Evolutionary conservation across 202 grass and related monocot species (phyloP).

Genomic region (Hordeum pubiflorum): DNA sequence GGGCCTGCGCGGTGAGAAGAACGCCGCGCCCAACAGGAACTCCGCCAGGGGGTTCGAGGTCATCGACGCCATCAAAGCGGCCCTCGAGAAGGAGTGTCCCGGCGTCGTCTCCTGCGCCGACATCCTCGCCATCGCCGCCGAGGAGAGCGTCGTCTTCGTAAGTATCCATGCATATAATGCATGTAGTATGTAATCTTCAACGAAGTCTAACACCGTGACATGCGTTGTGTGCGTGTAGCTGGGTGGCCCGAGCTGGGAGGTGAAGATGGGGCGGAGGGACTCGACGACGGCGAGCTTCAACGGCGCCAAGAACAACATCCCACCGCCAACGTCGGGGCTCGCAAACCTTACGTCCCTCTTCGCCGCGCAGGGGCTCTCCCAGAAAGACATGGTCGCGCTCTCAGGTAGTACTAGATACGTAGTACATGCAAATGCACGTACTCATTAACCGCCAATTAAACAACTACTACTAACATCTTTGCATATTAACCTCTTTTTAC

Average conservation of each 20-base stretch:
- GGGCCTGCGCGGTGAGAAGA: not conserved
- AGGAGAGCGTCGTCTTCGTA: constrained; percentile 58
- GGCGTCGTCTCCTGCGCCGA: constrained; percentile 84
- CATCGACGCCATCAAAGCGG: constrained; percentile 63
- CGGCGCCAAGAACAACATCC: constrained; percentile 68
- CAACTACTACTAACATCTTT: not conserved
- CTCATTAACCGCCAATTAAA: not conserved
- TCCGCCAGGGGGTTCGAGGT: constrained; percentile 78
- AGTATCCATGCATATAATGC: constrained; percentile 3
- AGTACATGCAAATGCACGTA: not conserved
- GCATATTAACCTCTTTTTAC: not conserved
- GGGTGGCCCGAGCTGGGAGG: constrained; percentile 62
- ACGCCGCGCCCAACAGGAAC: constrained; percentile 46
- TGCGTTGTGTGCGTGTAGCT: constrained; percentile 22
- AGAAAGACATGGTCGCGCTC: constrained; percentile 74
- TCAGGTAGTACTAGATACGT: constrained; percentile 25
- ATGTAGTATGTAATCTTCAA: not conserved
- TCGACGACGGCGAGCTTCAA: constrained; percentile 61
- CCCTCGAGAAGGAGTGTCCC: constrained; percentile 51
- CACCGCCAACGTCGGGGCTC: constrained; percentile 49
- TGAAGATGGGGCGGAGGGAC: constrained; percentile 65
- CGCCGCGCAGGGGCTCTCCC: constrained; percentile 61
- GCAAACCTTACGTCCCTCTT: constrained; percentile 70
- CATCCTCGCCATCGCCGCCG: constrained; percentile 57
- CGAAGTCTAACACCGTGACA: not conserved